Percentiles rank a stretch among this genome's conserved stretches.
phyloP scores from a whole-genome alignment of 2,329 filamentous ascomycete genomes.

The Fusarium illudens region DNA sequence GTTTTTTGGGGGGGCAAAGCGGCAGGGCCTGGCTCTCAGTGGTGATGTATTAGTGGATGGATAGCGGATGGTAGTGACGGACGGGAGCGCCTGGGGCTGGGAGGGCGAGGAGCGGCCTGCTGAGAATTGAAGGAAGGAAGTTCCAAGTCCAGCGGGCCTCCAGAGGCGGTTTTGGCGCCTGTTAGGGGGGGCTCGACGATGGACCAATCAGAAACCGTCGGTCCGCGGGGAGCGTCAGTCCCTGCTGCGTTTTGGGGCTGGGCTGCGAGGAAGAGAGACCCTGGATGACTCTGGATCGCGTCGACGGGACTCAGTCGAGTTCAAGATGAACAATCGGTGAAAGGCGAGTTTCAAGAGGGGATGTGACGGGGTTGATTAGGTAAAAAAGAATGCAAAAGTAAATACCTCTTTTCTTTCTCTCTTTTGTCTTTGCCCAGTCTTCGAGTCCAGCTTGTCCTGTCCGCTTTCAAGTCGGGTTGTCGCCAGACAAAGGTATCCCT shows the following conservation, averaged over 20 bases:
- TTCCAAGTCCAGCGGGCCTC: slow-evolving; percentile 32
- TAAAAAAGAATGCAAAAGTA: background rate
- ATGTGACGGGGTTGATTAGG: background rate
- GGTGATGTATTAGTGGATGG: slow-evolving; percentile 47
- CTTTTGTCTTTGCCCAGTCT: background rate
- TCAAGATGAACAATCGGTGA: background rate
- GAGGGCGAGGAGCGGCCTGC: slow-evolving; percentile 26
- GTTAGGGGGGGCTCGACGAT: slow-evolving; percentile 37
- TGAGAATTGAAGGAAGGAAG: slow-evolving; percentile 43
- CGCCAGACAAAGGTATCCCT: slow-evolving; percentile 8
- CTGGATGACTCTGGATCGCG: slow-evolving; percentile 29
- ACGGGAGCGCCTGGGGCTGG: slow-evolving; percentile 26
- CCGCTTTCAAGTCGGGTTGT: background rate
- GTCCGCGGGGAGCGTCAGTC: slow-evolving; percentile 41
- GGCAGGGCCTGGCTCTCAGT: slow-evolving; percentile 29
- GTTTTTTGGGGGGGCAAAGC: slow-evolving; percentile 29
- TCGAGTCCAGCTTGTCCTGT: background rate
- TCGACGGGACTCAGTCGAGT: slow-evolving; percentile 4
- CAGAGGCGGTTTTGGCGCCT: slow-evolving; percentile 44
- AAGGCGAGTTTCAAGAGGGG: background rate
- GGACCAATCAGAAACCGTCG: slow-evolving; percentile 46
- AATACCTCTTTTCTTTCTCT: background rate
- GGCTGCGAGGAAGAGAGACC: slow-evolving; percentile 9
- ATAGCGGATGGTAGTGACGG: too few species aligned
- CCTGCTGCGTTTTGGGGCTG: slow-evolving; percentile 19